These are phyloP conservation scores for Neonectria punicea DNA, from an alignment of 2,329 filamentous ascomycete species.

Conservation along the genomic window DNA sequence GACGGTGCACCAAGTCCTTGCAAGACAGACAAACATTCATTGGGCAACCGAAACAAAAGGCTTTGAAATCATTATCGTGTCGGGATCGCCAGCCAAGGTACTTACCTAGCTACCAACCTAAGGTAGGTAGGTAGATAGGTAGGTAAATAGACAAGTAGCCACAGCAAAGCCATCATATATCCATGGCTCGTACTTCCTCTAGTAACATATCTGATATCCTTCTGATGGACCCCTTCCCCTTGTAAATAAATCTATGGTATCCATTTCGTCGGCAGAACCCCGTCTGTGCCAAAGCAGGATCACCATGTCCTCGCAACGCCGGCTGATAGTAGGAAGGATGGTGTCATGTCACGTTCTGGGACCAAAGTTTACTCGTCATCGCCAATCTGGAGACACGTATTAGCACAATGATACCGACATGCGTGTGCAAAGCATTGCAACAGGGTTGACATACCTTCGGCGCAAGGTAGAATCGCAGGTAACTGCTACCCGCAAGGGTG, in stretches of 20 bases:
- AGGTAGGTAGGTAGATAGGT: no score
- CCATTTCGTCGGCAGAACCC: slow-evolving; percentile 29
- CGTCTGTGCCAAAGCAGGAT: slow-evolving; percentile 27
- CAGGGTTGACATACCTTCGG: slow-evolving; percentile 78
- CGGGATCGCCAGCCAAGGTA: slow-evolving; percentile 3
- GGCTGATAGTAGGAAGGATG: slow-evolving; percentile 30
- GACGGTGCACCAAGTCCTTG: no score
- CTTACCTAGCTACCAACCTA: background rate
- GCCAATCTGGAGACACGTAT: slow-evolving; percentile 47
- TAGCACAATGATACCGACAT: slow-evolving; percentile 10
- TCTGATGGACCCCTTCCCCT: slow-evolving; percentile 19
- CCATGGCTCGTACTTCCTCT: slow-evolving; percentile 13
- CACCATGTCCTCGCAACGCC: slow-evolving; percentile 30
- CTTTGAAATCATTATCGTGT: slow-evolving; percentile 30
- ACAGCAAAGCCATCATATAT: slow-evolving; percentile 18
- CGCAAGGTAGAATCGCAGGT: slow-evolving; percentile 96
- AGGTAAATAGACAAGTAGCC: background rate
- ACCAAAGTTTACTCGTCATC: slow-evolving; percentile 50
- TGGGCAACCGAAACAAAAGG: slow-evolving; percentile 20
- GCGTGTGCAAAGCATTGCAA: no score
- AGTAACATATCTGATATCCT: slow-evolving; percentile 19
- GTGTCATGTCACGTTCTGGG: slow-evolving; percentile 25
- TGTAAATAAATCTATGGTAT: slow-evolving; percentile 30
- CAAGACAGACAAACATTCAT: background rate
- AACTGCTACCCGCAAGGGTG: slow-evolving; percentile 80